Evolutionary conservation across 2,329 filamentous ascomycete species (phyloP).

Genomic region (Anthostomella pinea): DNA sequence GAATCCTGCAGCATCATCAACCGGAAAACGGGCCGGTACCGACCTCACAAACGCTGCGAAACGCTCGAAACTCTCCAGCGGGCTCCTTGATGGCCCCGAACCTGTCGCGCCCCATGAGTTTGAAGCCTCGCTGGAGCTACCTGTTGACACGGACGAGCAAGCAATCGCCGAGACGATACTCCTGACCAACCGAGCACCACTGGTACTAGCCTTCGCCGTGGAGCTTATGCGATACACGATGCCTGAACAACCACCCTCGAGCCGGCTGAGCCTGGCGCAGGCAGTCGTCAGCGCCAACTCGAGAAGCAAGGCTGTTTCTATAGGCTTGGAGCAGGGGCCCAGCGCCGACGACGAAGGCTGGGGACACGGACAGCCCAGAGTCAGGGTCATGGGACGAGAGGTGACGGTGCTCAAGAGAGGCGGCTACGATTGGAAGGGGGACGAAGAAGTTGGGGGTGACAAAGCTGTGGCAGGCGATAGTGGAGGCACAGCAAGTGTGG

Average conservation of each 20-base stretch:
- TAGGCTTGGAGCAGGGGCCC: slow-evolving; percentile 67
- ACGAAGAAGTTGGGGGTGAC: slow-evolving; percentile 29
- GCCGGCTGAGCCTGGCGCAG: slow-evolving; percentile 76
- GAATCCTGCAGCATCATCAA: slow-evolving; percentile 23
- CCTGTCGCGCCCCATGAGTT: slow-evolving; percentile 53
- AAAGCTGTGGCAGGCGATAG: slow-evolving; percentile 9
- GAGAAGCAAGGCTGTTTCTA: slow-evolving; percentile 68
- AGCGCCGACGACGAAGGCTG: slow-evolving; percentile 68
- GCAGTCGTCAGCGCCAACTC: slow-evolving; percentile 82
- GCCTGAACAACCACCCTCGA: slow-evolving; percentile 83
- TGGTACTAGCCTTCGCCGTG: slow-evolving; percentile 78
- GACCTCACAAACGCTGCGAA: slow-evolving; percentile 29
- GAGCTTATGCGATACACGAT: slow-evolving; percentile 74
- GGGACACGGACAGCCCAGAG: slow-evolving; percentile 71
- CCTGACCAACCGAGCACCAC: slow-evolving; percentile 75
- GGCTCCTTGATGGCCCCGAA: slow-evolving; percentile 27
- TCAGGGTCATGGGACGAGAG: slow-evolving; percentile 71
- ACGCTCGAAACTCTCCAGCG: slow-evolving; percentile 28
- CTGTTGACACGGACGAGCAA: slow-evolving; percentile 55
- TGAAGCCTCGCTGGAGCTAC: slow-evolving; percentile 61
- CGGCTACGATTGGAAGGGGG: slow-evolving; percentile 63
- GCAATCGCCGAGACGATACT: slow-evolving; percentile 57
- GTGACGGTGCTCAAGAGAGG: slow-evolving; percentile 73
- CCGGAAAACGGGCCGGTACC: slow-evolving; percentile 33
- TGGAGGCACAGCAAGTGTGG: slow-evolving; percentile 9